Evolutionary conservation across 371 early-diverging fungal species (phyloP), one percentile per base, ranked within the genome.

Genomic region (Mucor saturninus): DNA sequence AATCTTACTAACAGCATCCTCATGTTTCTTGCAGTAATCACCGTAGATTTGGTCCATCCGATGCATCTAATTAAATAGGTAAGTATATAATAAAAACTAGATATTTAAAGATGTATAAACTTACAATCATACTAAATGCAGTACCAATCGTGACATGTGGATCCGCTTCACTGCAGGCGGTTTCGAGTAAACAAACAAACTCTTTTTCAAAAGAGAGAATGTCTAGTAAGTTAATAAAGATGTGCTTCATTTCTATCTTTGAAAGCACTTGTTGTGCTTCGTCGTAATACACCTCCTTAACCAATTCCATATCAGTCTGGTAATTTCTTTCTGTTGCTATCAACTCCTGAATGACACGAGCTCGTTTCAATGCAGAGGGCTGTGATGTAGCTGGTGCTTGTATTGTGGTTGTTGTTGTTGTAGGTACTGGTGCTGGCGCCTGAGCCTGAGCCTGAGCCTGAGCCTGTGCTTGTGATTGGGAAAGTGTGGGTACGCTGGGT

Each of bases 11-110:
- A 90, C 77, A 2, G 89, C 84, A 35, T 85, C 83, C 60, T 93
- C 90, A 52, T 91, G 89, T 56, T 89, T 76, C 73, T 91, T 91
- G 72, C 92, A 92, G 64, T 91, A 93, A 38, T 87, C 88, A 37
- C 83, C 80, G 67, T 91, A 93, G 2, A 87, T 80, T 11, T 69
- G 71, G 37, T 89, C 87, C 15, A 92, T 83, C 7, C 69, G 64
- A 8, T 62, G 62, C 65, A 77, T 84, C 85, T 81, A 72, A 50
- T 30, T 1, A 28, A 13, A 53, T 2, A 35, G 6, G 3, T 38
- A 30, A 35, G 54, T 32, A 15, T 42, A 42, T 10, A 13, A 42
- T 5, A 14, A 42, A n/a, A 42, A 42, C 43, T 14, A 42, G 6
- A n/a, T 10, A 42, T 42, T 1, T 21, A 21, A 21, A 42, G 11